A percentile compares a stretch with the other conserved stretches of the same genome.
phyloP scores from a whole-genome alignment of 352 stramenopile species.

The Phytophthora boehmeriae region DNA sequence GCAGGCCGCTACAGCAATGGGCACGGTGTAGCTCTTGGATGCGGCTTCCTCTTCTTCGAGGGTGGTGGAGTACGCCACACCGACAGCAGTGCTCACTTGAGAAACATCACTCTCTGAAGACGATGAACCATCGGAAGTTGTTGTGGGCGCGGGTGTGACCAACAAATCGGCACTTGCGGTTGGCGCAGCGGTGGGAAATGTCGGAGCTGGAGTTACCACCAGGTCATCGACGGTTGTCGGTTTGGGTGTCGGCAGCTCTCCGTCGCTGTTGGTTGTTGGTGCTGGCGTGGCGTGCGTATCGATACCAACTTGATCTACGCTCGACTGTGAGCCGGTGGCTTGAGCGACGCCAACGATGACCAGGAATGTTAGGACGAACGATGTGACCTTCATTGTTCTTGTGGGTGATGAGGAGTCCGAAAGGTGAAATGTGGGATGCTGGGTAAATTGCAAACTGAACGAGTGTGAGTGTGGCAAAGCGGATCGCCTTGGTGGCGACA shows the following conservation, averaged over 20 bases:
- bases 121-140: slow-evolving; percentile 9
- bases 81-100: slow-evolving; percentile 23
- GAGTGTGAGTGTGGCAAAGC: background rate
- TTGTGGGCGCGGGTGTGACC: slow-evolving; percentile 20
- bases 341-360: slow-evolving; percentile 26
- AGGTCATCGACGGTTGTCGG: slow-evolving; percentile 27
- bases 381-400: slow-evolving; percentile 50
- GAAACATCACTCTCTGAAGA: slow-evolving; percentile 12
- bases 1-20: slow-evolving; percentile 42
- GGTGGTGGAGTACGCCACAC: slow-evolving; percentile 35
- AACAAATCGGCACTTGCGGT: slow-evolving; percentile 17
- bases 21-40: slow-evolving; percentile 22
- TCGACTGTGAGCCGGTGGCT: slow-evolving; percentile 12
- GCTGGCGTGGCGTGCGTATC: slow-evolving; percentile 4
- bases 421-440: slow-evolving; percentile 14
- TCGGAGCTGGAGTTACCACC: slow-evolving; percentile 12
- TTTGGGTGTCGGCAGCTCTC: slow-evolving; percentile 12
- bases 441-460: slow-evolving; percentile 38
- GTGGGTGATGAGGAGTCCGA: slow-evolving; percentile 5
- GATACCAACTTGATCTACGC: slow-evolving; percentile 10
- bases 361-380: slow-evolving; percentile 39
- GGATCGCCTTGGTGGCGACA: background rate
- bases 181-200: slow-evolving; percentile 25
- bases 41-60: slow-evolving; percentile 31
- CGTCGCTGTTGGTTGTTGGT: slow-evolving; percentile 12